Conservation (phyloP, 345 rosid species). For the Raphanus raphanistrum region DNA sequence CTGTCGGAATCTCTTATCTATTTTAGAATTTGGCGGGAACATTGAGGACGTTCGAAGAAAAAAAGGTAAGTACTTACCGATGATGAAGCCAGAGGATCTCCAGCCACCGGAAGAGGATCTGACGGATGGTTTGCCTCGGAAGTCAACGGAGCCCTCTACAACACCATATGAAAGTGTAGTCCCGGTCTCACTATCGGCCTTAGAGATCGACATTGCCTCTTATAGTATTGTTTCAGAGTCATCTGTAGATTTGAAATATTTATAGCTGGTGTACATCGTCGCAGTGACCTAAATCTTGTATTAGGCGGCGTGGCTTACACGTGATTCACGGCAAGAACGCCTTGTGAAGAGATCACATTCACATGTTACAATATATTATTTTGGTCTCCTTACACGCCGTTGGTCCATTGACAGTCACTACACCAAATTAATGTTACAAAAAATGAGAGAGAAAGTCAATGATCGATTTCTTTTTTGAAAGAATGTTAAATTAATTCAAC, state of each 20-base stretch:
- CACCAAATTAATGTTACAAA: not conserved
- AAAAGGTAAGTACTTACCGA: constrained; percentile 2
- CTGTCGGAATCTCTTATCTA: constrained; percentile 20
- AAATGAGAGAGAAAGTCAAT: not conserved
- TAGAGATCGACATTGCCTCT: constrained; percentile 12
- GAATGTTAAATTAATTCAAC: no score
- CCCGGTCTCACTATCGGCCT: constrained; percentile 4
- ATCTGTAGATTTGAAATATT: not conserved
- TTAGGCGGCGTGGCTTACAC: not conserved
- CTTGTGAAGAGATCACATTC: not conserved
- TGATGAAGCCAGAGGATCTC: constrained; percentile 13
- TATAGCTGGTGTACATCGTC: not conserved
- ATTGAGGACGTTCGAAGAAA: not conserved
- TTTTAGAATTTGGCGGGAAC: not conserved
- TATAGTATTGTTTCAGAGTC: not conserved
- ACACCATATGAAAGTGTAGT: not conserved
- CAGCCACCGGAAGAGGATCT: not conserved
- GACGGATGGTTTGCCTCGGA: not conserved
- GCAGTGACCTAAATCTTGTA: not conserved
- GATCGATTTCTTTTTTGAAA: not conserved
- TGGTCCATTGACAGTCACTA: not conserved
- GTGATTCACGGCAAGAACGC: not conserved
- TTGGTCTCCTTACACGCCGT: not conserved
- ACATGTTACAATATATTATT: not conserved
- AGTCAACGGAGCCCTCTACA: not conserved